Evolutionary conservation across 176 grass and related monocot species (phyloP).

Genomic region (Puccinellia tenuiflora): DNA sequence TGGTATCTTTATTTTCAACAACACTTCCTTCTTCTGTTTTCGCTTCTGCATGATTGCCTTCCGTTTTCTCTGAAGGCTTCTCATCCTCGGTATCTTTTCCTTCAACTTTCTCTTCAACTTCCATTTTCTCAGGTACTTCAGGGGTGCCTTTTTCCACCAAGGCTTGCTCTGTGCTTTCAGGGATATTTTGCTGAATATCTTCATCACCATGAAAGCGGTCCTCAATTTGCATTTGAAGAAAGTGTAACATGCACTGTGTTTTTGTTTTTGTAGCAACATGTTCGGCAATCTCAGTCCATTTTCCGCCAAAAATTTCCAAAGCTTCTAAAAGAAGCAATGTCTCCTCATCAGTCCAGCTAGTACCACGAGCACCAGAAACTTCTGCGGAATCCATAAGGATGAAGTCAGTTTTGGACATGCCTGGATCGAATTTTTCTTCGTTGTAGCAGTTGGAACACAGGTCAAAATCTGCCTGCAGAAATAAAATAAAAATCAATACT

Average conservation of each 20-base stretch:
- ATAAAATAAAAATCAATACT: constrained; percentile 17
- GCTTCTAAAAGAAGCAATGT: constrained; percentile 96
- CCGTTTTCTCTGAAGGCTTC: constrained; percentile 46
- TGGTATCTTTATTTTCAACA: constrained; percentile 47
- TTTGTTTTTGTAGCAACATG: constrained; percentile 99
- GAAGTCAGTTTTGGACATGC: constrained; percentile 93
- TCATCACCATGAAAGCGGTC: constrained; percentile 65
- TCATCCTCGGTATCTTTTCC: constrained; percentile 34
- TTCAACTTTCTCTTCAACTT: constrained; percentile 64
- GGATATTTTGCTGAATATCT: constrained; percentile 38
- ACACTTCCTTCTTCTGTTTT: constrained; percentile 29
- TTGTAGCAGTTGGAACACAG: constrained; percentile 92
- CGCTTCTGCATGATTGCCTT: constrained; percentile 29
- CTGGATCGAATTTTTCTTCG: constrained; percentile 68
- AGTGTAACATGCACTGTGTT: constrained; percentile 90
- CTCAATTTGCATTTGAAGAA: constrained; percentile 98
- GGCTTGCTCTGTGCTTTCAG: constrained; percentile 31
- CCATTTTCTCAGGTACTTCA: constrained; percentile 52
- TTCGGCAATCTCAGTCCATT: constrained; percentile 98
- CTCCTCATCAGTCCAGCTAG: constrained; percentile 98
- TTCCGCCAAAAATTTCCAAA: constrained; percentile 94
- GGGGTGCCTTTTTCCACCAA: constrained; percentile 33
- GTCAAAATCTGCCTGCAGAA: constrained; percentile 97
- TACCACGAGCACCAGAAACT: constrained; percentile 79
- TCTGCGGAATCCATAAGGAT: constrained; percentile 96